A percentile compares a stretch with the other conserved stretches of the same genome.
Conservation (phyloP, 345 rosid species). For the Gossypium sturtianum region DNA sequence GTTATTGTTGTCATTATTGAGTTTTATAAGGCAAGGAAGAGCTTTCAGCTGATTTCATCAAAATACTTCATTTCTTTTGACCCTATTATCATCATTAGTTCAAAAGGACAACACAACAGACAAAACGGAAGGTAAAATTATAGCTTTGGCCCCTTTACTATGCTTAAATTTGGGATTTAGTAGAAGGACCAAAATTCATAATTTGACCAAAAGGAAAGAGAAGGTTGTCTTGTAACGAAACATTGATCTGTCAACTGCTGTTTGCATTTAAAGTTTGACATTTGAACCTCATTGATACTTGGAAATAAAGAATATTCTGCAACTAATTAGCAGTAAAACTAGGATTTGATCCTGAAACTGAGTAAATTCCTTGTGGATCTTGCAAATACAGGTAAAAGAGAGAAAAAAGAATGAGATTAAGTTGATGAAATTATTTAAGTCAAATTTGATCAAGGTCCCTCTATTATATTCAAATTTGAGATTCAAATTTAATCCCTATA, state of each 20-base stretch:
- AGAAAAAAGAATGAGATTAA: too few relatives aligned
- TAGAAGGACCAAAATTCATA: too few relatives aligned
- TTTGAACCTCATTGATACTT: not conserved
- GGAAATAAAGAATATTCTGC: not conserved
- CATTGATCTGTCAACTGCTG: not conserved
- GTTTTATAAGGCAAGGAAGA: not conserved
- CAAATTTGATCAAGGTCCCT: not conserved
- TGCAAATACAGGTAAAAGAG: too few relatives aligned
- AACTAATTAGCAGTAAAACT: not conserved
- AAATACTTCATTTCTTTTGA: not conserved
- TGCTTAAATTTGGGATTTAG: too few relatives aligned
- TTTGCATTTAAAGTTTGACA: not conserved
- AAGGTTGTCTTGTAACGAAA: not conserved
- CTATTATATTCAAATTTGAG: not conserved
- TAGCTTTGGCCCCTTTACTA: too few relatives aligned
- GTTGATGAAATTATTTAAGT: too few relatives aligned
- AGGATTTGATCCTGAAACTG: not conserved
- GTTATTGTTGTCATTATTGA: too few relatives aligned
- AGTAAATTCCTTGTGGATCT: not conserved
- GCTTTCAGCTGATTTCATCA: conserved; percentile 5
- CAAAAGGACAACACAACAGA: not conserved
- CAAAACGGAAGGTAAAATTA: not conserved
- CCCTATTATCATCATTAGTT: not conserved
- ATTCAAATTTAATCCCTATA: too few relatives aligned
- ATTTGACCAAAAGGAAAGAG: not conserved